Evolutionary conservation across 1,139 yeast genomes (phyloP), one percentile per base, ranked within the genome.

Genomic region (Hyphopichia wangnamkhiaoensis): DNA sequence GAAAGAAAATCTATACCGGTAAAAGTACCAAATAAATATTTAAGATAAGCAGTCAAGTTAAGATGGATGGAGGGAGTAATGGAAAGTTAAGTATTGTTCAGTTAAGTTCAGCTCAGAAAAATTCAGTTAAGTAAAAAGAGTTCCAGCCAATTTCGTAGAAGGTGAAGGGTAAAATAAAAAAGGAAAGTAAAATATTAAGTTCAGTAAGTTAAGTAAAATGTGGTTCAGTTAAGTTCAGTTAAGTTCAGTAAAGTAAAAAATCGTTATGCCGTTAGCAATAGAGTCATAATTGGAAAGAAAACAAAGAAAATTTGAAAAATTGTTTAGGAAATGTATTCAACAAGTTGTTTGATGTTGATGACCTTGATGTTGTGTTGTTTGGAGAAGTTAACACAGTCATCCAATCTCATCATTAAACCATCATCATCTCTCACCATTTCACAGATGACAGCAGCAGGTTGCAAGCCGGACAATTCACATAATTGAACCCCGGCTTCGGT

Each of bases 401-500:
- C 86, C 48, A 91, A 71, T 61, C 98, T 81, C 82, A 93, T 90
- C 98, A 94, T 94, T 48, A 85, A 73, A 1, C 98, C 98, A 57
- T 93, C 98, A 39, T 83, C 85, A 52, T 91, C 98, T 46, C 87
- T 79, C 23, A 94, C 98, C 54, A 94, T 72, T 64, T 94, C 99
- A 61, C 98, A 88, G 49, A 94, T 93, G 31, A 87, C 94, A 8
- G 88, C 95, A 2, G 91, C 98, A 3, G 95, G 95, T 49, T 80
- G 79, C 51, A 87, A 71, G 0, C 90, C 91, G 2, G 93, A 76
- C 55, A 91, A 71, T 53, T 71, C 70, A 58, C 96, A 84, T 49
- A 94, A 72, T 57, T 93, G 96, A 10, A 93, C 95, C 24, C 91
- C 91, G 8, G 98, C 98, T 65, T 94, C 99, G 6, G 99, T 94